Evolutionary conservation across 192 early-diverging fungal species (phyloP).

Genomic region (Neocallimastix lanati): DNA sequence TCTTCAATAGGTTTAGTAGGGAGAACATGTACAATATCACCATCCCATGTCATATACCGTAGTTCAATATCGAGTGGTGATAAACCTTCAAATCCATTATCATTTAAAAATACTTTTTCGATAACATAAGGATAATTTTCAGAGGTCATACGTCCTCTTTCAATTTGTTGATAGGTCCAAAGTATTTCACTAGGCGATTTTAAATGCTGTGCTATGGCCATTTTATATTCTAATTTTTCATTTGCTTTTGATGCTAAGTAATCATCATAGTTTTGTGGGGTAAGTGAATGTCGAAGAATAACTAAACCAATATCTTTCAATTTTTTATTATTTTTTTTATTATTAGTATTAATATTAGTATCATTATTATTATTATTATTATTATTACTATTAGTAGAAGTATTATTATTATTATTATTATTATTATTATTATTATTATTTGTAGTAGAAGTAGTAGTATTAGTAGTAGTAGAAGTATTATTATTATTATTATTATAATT

Average conservation of each 20-base stretch:
- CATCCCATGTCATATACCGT: neutral
- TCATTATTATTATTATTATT: neutral
- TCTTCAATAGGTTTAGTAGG: neutral
- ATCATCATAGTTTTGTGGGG: neutral
- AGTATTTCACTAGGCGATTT: neutral
- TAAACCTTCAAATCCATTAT: neutral
- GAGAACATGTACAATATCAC: neutral
- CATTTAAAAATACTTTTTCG: neutral
- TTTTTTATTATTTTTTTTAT: neutral
- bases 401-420: too few species aligned
- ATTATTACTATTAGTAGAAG: neutral
- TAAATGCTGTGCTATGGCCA: neutral
- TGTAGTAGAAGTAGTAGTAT: too few species aligned
- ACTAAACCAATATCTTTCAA: neutral
- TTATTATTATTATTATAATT: too few species aligned
- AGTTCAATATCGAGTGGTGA: neutral
- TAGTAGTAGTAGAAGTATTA: too few species aligned
- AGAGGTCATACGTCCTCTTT: neutral
- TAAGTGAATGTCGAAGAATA: neutral
- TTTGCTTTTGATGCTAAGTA: neutral
- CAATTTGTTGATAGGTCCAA: neutral
- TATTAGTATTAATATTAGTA: too few species aligned
- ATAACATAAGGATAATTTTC: neutral
- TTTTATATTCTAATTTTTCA: neutral
- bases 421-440: too few species aligned